Conservation (phyloP, 768 basidiomycete species). For the Mycena alexandri region DNA sequence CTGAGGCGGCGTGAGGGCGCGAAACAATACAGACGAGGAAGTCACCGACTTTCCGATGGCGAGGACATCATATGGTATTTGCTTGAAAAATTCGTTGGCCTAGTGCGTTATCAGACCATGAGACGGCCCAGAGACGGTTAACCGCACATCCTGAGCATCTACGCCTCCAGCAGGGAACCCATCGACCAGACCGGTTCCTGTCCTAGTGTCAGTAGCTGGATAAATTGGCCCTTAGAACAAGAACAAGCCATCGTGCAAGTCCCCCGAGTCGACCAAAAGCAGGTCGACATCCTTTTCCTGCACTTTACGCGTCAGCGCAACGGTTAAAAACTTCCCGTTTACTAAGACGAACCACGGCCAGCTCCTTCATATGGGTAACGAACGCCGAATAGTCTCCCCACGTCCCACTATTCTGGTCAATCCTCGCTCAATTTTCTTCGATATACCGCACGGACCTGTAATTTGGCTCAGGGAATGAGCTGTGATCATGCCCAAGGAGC, state of each 20-base stretch:
- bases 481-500: slow-evolving; percentile 87
- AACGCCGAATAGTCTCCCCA: slow-evolving; percentile 89
- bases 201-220: background rate
- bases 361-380: slow-evolving; percentile 81
- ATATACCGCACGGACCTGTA: slow-evolving; percentile 54
- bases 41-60: slow-evolving; percentile 83
- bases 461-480: slow-evolving; percentile 79
- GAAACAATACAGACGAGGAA: background rate
- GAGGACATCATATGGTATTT: slow-evolving; percentile 85
- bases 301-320: background rate
- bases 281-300: slow-evolving; percentile 81
- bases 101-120: slow-evolving; percentile 41
- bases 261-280: slow-evolving; percentile 84
- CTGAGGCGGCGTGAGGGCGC: slow-evolving; percentile 46
- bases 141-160: slow-evolving; percentile 75
- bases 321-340: background rate
- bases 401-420: slow-evolving; percentile 56
- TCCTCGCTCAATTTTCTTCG: background rate
- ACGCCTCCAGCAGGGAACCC: slow-evolving; percentile 78
- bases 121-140: background rate
- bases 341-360: slow-evolving; percentile 57
- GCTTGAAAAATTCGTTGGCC: slow-evolving; percentile 81
- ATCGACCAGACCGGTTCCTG: slow-evolving; percentile 83
- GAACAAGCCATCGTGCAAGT: slow-evolving; percentile 74
- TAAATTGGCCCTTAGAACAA: background rate